A percentile compares a stretch with the other conserved stretches of the same genome.
phyloP scores from a whole-genome alignment of 495 filamentous ascomycete genomes.

The Amniculicola lignicola region DNA sequence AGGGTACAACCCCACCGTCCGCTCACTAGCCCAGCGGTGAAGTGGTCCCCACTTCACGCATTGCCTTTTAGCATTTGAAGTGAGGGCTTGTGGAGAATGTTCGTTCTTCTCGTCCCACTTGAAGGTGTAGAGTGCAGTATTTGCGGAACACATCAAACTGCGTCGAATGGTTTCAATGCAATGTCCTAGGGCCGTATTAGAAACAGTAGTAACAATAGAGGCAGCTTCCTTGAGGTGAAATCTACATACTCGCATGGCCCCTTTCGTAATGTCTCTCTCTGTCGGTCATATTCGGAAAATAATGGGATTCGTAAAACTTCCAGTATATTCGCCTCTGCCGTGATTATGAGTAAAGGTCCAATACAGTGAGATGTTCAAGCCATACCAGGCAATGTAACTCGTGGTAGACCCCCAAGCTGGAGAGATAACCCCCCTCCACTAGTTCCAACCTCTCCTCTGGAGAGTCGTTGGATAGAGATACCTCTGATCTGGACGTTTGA shows the following conservation, averaged over 20 bases:
- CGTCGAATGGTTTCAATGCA: constrained; percentile 6
- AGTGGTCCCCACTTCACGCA: constrained; percentile 16
- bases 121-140: constrained; percentile 13
- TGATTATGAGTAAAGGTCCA: neutral
- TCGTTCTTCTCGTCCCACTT: neutral
- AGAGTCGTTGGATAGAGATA: neutral
- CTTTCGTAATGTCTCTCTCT: neutral
- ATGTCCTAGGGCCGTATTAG: neutral
- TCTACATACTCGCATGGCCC: constrained; percentile 9
- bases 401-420: constrained; percentile 8
- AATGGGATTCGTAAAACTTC: neutral
- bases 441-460: constrained; percentile 1
- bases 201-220: neutral
- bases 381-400: constrained; percentile 19
- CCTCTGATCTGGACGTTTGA: neutral
- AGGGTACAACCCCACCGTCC: neutral
- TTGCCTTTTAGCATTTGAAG: constrained; percentile 2
- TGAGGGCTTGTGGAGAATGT: neutral
- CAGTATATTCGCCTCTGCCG: constrained; percentile 9
- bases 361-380: neutral
- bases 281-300: constrained; percentile 7
- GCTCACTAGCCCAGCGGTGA: constrained; percentile 1
- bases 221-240: neutral
- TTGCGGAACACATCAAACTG: constrained; percentile 5
- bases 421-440: constrained; percentile 11